Evolutionary conservation across 2,329 filamentous ascomycete species (phyloP).

Genomic region (Colletotrichum sublineola): DNA sequence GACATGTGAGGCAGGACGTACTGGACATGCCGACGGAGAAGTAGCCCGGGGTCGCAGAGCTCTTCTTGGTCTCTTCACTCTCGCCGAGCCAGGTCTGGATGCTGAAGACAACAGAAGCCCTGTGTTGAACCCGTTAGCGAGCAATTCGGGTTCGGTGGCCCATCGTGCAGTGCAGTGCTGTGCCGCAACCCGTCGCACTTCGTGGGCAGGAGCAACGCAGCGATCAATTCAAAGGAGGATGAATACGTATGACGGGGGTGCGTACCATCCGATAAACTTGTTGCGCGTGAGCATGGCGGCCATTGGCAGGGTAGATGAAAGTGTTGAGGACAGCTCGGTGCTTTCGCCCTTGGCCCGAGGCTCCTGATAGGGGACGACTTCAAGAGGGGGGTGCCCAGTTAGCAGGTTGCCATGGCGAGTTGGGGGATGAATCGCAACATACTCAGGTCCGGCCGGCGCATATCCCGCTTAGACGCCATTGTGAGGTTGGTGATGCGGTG

Average conservation of each 20-base stretch:
- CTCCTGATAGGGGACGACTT: slow-evolving; percentile 91
- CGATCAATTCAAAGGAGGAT: background rate
- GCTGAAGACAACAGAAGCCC: slow-evolving; percentile 80
- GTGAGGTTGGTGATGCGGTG: slow-evolving; percentile 18
- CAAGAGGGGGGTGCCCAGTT: background rate
- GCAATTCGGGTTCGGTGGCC: background rate
- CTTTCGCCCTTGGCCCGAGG: slow-evolving; percentile 74
- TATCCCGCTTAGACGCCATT: slow-evolving; percentile 81
- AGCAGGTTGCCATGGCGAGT: slow-evolving; percentile 13
- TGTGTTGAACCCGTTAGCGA: slow-evolving; percentile 48
- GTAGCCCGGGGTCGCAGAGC: slow-evolving; percentile 73
- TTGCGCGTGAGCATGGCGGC: slow-evolving; percentile 95
- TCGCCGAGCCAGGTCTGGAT: slow-evolving; percentile 84
- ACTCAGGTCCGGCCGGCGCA: slow-evolving; percentile 82
- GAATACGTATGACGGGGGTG: slow-evolving; percentile 20
- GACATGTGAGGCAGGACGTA: slow-evolving; percentile 58
- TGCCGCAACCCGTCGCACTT: background rate
- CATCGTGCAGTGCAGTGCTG: background rate
- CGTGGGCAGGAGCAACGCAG: background rate
- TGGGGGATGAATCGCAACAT: slow-evolving; percentile 51
- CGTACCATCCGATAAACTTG: slow-evolving; percentile 79
- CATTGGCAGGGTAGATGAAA: slow-evolving; percentile 89
- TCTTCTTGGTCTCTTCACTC: slow-evolving; percentile 75
- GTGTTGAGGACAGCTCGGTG: slow-evolving; percentile 79
- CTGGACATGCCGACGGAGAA: slow-evolving; percentile 85